Evolutionary conservation across 441 rosid species (phyloP).

Genomic region (Metrosideros polymorpha): DNA sequence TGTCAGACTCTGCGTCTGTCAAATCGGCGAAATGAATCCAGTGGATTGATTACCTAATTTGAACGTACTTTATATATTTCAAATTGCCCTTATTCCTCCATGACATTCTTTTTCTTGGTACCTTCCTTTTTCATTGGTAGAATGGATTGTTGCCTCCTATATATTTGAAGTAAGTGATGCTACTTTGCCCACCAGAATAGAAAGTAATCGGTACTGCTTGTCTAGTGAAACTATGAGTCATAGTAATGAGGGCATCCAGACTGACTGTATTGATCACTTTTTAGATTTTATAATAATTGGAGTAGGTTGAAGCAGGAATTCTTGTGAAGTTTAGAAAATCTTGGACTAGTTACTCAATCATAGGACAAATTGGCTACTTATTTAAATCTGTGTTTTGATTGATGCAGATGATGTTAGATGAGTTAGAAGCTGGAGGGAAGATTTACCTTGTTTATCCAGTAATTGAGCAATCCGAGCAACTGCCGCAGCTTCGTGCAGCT

Average conservation of each 20-base stretch:
- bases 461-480: conserved; percentile 85
- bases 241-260: background rate
- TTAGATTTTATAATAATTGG: background rate
- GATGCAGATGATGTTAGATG: conserved; percentile 73
- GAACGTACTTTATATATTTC: background rate
- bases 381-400: background rate
- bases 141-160: background rate
- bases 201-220: background rate
- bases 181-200: background rate
- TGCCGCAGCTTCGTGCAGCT: conserved; percentile 93
- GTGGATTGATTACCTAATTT: background rate
- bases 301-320: background rate
- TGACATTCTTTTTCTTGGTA: background rate
- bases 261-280: background rate
- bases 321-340: background rate
- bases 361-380: background rate
- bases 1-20: background rate
- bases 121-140: background rate
- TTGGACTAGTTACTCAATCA: background rate
- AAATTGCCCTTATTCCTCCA: background rate
- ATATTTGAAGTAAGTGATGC: background rate
- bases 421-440: conserved; percentile 65
- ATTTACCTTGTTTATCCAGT: conserved; percentile 80
- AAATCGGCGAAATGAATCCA: background rate
- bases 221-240: background rate